phyloP scores from a whole-genome alignment of 2,329 filamentous ascomycete genomes.

The Aureobasidium leucospermi region DNA sequence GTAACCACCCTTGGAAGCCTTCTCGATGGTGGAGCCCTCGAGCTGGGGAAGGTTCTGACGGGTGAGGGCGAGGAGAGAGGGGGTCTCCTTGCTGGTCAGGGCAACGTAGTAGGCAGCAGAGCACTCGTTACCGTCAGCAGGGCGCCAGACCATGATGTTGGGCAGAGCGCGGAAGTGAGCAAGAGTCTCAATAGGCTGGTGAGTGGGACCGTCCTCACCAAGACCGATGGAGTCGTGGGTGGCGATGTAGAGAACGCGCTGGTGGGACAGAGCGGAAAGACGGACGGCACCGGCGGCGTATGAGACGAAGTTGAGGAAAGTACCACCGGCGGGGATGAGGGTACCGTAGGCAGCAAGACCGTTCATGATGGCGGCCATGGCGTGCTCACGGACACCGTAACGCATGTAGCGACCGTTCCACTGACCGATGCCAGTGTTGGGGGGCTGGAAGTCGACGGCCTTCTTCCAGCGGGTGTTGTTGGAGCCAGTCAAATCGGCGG shows the following conservation, averaged over 20 bases:
- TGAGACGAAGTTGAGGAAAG: constrained; percentile 99
- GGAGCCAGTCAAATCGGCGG: constrained; percentile 94
- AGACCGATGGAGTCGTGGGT: constrained; percentile 99
- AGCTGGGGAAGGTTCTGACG: constrained; percentile 98
- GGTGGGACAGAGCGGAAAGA: constrained; percentile 83
- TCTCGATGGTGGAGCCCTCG: constrained; percentile 84
- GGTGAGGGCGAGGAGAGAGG: constrained; percentile 87
- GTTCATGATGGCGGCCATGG: constrained; percentile 89
- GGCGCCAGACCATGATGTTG: constrained; percentile 99
- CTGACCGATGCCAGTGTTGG: constrained; percentile 74
- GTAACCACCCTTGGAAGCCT: constrained; percentile 92
- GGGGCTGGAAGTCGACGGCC: constrained; percentile 94
- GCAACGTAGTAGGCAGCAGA: constrained; percentile 96
- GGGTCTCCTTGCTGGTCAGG: constrained; percentile 80
- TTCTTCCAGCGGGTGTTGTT: constrained; percentile 99
- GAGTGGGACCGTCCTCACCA: constrained; percentile 95
- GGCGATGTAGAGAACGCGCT: constrained; percentile 89
- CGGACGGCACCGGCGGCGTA: constrained; percentile 94
- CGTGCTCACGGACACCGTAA: constrained; percentile 88
- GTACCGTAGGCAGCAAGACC: constrained; percentile 93
- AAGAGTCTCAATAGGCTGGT: constrained; percentile 98
- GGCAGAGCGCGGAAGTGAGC: constrained; percentile 97
- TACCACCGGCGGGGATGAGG: constrained; percentile 86
- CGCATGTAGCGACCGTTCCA: constrained; percentile 87
- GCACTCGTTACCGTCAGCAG: constrained; percentile 96